These are phyloP conservation scores for Colletotrichum filicis DNA, from an alignment of 2,329 filamentous ascomycete species.

Conservation along the genomic window DNA sequence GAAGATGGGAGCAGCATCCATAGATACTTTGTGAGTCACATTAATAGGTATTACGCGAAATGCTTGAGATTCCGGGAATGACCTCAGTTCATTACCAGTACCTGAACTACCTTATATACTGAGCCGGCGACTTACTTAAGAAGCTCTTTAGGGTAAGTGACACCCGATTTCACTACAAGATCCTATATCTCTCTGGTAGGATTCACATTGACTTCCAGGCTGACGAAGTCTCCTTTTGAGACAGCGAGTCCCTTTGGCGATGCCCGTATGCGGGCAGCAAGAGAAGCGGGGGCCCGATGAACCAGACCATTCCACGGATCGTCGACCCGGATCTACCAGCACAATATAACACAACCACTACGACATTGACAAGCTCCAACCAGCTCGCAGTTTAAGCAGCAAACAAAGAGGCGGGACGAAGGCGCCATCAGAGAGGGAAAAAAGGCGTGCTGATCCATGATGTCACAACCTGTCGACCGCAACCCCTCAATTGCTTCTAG, in stretches of 20 bases:
- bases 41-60: not conserved
- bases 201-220: not conserved
- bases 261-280: not conserved
- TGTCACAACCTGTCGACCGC: slow-evolving; percentile 14
- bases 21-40: not conserved
- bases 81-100: not conserved
- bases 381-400: not conserved
- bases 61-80: not conserved
- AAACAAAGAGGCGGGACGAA: not conserved
- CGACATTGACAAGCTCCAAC: not conserved
- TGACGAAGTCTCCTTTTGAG: not conserved
- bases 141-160: too few species aligned
- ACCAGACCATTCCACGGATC: not conserved
- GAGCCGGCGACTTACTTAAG: too few species aligned
- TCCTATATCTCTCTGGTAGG: not conserved
- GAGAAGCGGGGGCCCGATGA: not conserved
- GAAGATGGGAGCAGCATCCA: not conserved
- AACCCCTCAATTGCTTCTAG: slow-evolving; percentile 3
- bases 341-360: not conserved
- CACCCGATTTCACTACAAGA: not conserved
- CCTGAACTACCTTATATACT: too few species aligned
- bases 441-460: slow-evolving; percentile 25
- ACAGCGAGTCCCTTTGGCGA: not conserved
- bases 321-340: slow-evolving; percentile 9
- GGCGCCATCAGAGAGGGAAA: not conserved